Evolutionary conservation across 179 eudicot species (phyloP).

Genomic region (Silene noctiflora): DNA sequence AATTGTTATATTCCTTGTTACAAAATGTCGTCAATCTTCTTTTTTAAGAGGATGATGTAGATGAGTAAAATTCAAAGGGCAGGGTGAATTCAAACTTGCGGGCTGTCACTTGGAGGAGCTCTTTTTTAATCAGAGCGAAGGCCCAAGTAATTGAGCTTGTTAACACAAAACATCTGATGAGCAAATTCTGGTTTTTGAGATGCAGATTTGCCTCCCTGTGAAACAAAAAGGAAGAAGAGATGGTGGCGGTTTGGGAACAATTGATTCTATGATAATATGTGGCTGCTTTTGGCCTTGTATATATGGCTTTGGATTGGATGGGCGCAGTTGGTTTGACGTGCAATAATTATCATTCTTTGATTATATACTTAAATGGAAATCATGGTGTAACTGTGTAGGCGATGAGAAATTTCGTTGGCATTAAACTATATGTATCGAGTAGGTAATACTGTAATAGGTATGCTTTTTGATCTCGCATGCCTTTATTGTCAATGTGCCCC

Average conservation of each 20-base stretch:
- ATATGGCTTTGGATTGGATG: conserved; percentile 19
- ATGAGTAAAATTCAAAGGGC: no score
- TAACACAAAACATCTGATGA: not conserved
- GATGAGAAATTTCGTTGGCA: conserved; percentile 1
- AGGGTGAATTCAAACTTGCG: no score
- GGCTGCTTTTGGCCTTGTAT: conserved; percentile 21
- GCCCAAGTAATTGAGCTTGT: not conserved
- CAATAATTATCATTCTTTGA: conserved; percentile 24
- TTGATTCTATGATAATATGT: conserved; percentile 3
- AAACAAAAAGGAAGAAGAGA: conserved; percentile 52
- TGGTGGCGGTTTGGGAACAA: conserved; percentile 67
- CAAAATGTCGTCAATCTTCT: no score
- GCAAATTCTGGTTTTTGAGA: conserved; percentile 14
- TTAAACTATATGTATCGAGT: not conserved
- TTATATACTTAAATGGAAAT: conserved; percentile 8
- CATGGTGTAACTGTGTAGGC: conserved; percentile 12
- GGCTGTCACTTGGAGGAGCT: no score
- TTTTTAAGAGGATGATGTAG: no score
- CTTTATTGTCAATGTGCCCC: conserved; percentile 2
- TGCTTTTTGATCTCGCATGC: conserved; percentile 39
- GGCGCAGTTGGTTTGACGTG: not conserved
- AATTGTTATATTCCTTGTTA: no score
- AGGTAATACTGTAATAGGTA: conserved; percentile 10
- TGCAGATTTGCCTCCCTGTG: conserved; percentile 55
- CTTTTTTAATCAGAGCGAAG: not conserved